phyloP scores from a whole-genome alignment of 495 filamentous ascomycete species.

The Neurospora sp. region DNA sequence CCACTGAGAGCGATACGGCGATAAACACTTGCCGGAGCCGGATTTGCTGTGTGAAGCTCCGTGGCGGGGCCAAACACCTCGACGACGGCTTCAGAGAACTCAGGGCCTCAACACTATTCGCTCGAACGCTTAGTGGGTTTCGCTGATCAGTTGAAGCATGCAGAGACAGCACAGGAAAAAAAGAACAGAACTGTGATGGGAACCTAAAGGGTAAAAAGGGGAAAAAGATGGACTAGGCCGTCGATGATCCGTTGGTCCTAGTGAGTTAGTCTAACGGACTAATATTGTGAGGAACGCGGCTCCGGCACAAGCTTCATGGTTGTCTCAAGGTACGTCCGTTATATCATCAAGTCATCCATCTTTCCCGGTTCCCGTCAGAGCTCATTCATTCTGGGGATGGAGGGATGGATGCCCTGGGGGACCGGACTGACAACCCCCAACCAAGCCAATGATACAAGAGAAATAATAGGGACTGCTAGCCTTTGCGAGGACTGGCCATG shows the following conservation, averaged over 20 bases:
- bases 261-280: neutral
- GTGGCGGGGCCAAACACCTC: neutral
- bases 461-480: conserved; percentile 8
- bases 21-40: neutral
- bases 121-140: neutral
- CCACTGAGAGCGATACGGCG: neutral
- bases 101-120: neutral
- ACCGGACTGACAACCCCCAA: neutral
- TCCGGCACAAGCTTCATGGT: neutral
- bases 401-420: neutral
- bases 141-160: neutral
- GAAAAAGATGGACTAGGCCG: neutral
- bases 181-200: neutral
- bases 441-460: conserved; percentile 10
- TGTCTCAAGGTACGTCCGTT: conserved; percentile 16
- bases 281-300: neutral
- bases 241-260: neutral
- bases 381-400: neutral
- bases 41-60: neutral
- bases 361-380: neutral
- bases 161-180: neutral
- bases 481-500: neutral
- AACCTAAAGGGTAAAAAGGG: neutral
- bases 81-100: neutral
- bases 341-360: conserved; percentile 4